Evolutionary conservation across 306 rosid species (phyloP), one percentile per base, ranked within the genome.

Genomic region (Hippophae tibetana): DNA sequence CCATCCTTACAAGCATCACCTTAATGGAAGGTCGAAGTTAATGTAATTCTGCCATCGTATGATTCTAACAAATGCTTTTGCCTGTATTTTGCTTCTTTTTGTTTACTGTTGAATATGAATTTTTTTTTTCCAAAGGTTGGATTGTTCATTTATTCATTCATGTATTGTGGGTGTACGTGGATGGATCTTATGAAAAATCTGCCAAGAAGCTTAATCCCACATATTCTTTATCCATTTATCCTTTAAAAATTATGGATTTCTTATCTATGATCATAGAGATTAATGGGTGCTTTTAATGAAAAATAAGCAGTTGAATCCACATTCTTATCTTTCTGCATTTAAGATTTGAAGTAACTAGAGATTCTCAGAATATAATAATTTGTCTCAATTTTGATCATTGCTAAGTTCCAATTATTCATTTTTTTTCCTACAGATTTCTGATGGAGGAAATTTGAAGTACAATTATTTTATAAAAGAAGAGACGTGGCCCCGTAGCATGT

Each of bases 11-110:
- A 38, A 43, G 48, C 54, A 67, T 13, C 42, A 60, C 43, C 56
- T 78, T 54, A 78, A 77, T 93, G 99, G 99, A 86, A 78, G 71
- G 94, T 86, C 69, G 89, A 88, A 65, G 67, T 79, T 68, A 62
- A 80, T 96, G 99, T 92, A 76, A 54, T 58, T 66, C 47, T 47
- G 38, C 44, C 9, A n/a, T 38, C 49, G 61, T 62, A 43, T 56
- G 7, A 49, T 59, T 9, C 12, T 46, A 43, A 64, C 43, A 38
- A 26, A 5, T 58, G 38, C 61, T 74, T 57, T 10, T 45, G 62
- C 52, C 52, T 52, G 11, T 9, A 26, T 13, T 50, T 25, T 25
- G 4, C 2, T 63, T 18, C 23, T 18, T 18, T 18, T 18, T 18
- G 23, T 18, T 18, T 18, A 11, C 42, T 49, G 9, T 13, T 49